phyloP scores from a whole-genome alignment of 331 rosid species.

The Malus hybrid region DNA sequence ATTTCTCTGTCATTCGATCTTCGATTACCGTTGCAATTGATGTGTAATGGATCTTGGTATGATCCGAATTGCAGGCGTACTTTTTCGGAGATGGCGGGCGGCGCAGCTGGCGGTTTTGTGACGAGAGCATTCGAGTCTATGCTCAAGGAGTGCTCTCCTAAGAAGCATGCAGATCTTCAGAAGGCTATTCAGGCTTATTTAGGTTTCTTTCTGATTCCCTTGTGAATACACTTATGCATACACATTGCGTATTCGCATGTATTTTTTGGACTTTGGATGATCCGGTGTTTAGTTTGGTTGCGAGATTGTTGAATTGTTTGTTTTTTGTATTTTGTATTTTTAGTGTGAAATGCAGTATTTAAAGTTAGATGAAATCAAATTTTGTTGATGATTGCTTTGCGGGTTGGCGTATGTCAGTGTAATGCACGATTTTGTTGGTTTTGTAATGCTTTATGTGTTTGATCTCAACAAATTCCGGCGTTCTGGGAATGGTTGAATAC shows the following conservation, averaged over 20 bases:
- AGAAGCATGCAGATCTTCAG: slow-evolving; percentile 78
- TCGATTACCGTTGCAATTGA: neutral
- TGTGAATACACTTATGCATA: neutral
- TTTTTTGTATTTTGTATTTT: neutral
- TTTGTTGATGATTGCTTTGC: neutral
- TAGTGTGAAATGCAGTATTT: neutral
- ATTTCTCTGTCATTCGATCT: neutral
- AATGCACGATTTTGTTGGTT: neutral
- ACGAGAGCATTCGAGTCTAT: slow-evolving; percentile 90
- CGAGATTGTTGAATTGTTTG: neutral
- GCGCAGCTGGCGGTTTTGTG: slow-evolving; percentile 93
- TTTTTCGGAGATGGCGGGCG: slow-evolving; percentile 56
- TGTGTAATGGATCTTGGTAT: slow-evolving; percentile 10
- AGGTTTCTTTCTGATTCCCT: slow-evolving; percentile 40
- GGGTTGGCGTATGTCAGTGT: neutral
- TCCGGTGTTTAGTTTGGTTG: neutral
- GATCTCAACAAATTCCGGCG: neutral
- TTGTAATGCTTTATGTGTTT: neutral
- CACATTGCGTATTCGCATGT: neutral
- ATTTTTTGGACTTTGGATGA: neutral
- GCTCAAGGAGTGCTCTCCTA: slow-evolving; percentile 83
- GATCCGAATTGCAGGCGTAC: slow-evolving; percentile 1
- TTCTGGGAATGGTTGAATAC: neutral
- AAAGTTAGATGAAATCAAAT: neutral
- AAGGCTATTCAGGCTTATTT: slow-evolving; percentile 69